Evolutionary conservation across 1,284 basidiomycete species (phyloP).

Genomic region (Tilletia setariae): DNA sequence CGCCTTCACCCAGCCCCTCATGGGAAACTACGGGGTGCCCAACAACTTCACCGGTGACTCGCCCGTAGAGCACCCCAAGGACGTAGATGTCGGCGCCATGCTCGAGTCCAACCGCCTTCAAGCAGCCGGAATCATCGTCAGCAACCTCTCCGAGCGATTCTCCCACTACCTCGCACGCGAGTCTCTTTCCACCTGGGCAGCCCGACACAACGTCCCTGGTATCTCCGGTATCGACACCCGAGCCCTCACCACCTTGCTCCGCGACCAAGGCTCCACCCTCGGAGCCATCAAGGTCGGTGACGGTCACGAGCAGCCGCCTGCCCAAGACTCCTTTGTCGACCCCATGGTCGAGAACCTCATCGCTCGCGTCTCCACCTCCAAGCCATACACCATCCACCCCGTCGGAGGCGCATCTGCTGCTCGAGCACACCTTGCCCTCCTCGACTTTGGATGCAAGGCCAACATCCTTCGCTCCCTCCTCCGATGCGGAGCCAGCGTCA

Average conservation of each 20-base stretch:
- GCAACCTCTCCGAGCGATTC: conserved; percentile 89
- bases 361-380: conserved; percentile 81
- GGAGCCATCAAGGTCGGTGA: conserved; percentile 81
- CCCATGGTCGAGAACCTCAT: conserved; percentile 89
- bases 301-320: conserved; percentile 65
- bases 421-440: conserved; percentile 78
- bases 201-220: conserved; percentile 82
- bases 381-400: conserved; percentile 81
- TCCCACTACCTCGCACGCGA: conserved; percentile 93
- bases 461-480: conserved; percentile 92
- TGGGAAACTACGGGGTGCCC: conserved; percentile 98
- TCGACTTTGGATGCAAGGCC: conserved; percentile 96
- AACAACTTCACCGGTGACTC: conserved; percentile 60
- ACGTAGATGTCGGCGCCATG: conserved; percentile 57
- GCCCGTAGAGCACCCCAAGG: conserved; percentile 60
- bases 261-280: conserved; percentile 95
- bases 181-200: conserved; percentile 88
- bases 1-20: conserved; percentile 95
- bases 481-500: conserved; percentile 82
- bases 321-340: conserved; percentile 72
- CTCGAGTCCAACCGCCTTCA: conserved; percentile 87
- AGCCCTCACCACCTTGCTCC: conserved; percentile 85
- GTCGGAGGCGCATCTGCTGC: conserved; percentile 62
- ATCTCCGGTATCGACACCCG: conserved; percentile 97
- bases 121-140: conserved; percentile 87